Percentiles rank a stretch among this genome's conserved stretches.
phyloP scores from a whole-genome alignment of 495 filamentous ascomycete species.

The Penicillium ucsense region DNA sequence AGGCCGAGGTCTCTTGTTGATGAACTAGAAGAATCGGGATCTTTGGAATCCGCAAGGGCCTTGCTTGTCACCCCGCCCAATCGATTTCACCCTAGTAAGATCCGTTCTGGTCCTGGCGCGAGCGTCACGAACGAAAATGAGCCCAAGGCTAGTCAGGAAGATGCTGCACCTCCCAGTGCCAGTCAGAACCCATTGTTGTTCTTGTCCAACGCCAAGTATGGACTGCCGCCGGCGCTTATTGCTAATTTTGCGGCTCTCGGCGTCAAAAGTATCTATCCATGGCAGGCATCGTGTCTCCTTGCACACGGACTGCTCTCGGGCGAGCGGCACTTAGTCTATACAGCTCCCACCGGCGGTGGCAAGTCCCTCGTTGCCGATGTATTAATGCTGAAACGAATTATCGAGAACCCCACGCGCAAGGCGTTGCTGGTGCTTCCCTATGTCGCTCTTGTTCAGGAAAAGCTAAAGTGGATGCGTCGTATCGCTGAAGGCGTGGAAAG shows the following conservation, averaged over 20 bases:
- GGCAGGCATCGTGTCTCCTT: conserved; percentile 73
- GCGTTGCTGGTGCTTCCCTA: conserved; percentile 74
- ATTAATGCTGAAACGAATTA: conserved; percentile 61
- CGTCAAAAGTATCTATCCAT: conserved; percentile 64
- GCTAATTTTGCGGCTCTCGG: conserved; percentile 55
- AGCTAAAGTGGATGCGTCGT: conserved; percentile 65
- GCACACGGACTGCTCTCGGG: conserved; percentile 57
- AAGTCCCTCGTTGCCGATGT: conserved; percentile 74
- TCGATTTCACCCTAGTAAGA: conserved; percentile 31
- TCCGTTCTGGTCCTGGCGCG: conserved; percentile 20
- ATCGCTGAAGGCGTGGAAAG: conserved; percentile 56
- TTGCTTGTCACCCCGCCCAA: conserved; percentile 15
- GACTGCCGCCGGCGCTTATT: conserved; percentile 49
- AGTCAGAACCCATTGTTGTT: conserved; percentile 51
- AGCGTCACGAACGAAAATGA: conserved; percentile 27
- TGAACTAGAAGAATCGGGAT: conserved; percentile 13
- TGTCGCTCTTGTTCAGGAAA: conserved; percentile 76
- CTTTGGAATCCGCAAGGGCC: conserved; percentile 17
- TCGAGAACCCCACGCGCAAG: conserved; percentile 56
- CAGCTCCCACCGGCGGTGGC: conserved; percentile 75
- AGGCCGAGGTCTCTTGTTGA: conserved; percentile 3
- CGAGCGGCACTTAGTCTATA: conserved; percentile 65
- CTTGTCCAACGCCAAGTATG: conserved; percentile 55
- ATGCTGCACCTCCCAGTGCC: conserved; percentile 35
- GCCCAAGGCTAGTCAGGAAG: conserved; percentile 27